Conservation (phyloP, 305 asterid genomes). For the Solanum aculeatissimum region DNA sequence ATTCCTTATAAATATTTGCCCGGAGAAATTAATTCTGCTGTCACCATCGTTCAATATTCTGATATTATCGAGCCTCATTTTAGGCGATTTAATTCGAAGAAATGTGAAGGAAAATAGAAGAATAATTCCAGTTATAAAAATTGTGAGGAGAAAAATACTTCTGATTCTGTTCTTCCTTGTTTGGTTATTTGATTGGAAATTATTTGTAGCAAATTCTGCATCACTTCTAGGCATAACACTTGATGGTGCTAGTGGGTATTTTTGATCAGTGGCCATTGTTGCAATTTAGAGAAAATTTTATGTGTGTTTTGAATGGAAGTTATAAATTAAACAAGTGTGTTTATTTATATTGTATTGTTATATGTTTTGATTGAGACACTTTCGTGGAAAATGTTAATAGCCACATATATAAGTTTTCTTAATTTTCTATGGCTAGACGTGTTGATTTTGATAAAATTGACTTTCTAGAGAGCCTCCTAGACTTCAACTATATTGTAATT, state of each 20-base stretch:
- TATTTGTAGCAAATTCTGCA: constrained; percentile 14
- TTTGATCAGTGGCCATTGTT: not conserved
- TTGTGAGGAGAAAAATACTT: constrained; percentile 14
- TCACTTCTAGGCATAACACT: constrained; percentile 28
- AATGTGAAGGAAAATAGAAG: constrained; percentile 7
- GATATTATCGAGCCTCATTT: not conserved
- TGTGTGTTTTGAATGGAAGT: not conserved
- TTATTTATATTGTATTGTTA: not conserved
- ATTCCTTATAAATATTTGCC: not conserved
- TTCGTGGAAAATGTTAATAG: not conserved
- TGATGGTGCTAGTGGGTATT: constrained; percentile 31
- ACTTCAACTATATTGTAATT: not conserved
- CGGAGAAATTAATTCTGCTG: not conserved
- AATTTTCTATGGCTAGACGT: not conserved
- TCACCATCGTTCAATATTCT: not conserved
- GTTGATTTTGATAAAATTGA: not conserved
- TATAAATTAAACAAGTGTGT: not conserved
- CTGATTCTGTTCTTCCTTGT: constrained; percentile 18
- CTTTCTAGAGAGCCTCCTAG: not conserved
- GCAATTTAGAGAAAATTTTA: not conserved
- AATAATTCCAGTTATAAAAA: constrained; percentile 13
- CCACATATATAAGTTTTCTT: not conserved
- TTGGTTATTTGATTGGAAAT: constrained; percentile 4
- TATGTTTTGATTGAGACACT: not conserved
- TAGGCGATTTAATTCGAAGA: not conserved